Conservation (phyloP, 2,329 filamentous ascomycete genomes). For the Cladosporium sp. region DNA sequence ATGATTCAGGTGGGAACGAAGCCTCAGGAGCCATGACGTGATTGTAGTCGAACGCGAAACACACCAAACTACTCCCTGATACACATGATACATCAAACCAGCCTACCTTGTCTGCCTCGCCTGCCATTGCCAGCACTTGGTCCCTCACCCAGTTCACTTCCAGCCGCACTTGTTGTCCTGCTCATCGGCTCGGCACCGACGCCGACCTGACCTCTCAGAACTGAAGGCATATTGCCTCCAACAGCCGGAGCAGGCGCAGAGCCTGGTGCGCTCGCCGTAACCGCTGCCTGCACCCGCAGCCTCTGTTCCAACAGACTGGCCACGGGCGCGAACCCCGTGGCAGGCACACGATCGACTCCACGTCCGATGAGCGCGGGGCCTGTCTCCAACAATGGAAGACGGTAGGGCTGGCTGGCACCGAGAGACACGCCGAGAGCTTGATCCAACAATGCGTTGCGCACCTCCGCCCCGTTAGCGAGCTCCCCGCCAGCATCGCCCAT, state of each 20-base stretch:
- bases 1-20: slow-evolving; percentile 6
- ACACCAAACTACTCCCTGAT: slow-evolving; percentile 7
- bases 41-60: not conserved
- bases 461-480: slow-evolving; percentile 29
- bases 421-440: slow-evolving; percentile 36
- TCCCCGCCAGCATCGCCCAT: slow-evolving; percentile 26
- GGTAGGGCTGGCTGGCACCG: slow-evolving; percentile 36
- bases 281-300: slow-evolving; percentile 25
- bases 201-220: slow-evolving; percentile 26
- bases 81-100: slow-evolving; percentile 17
- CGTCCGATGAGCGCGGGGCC: slow-evolving; percentile 38
- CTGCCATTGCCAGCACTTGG: slow-evolving; percentile 2
- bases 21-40: not conserved
- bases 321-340: slow-evolving; percentile 38
- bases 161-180: slow-evolving; percentile 27
- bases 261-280: slow-evolving; percentile 17
- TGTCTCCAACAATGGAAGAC: slow-evolving; percentile 39
- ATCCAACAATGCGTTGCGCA: slow-evolving; percentile 37
- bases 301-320: slow-evolving; percentile 28
- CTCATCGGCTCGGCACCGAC: slow-evolving; percentile 35
- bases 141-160: slow-evolving; percentile 28
- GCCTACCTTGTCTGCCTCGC: slow-evolving; percentile 18
- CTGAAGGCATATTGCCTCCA: slow-evolving; percentile 31
- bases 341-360: slow-evolving; percentile 38
- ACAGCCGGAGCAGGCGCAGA: slow-evolving; percentile 22